These are phyloP conservation scores for Plasmopara halstedii DNA, from an alignment of 352 stramenopile genomes.

Conservation along the genomic window DNA sequence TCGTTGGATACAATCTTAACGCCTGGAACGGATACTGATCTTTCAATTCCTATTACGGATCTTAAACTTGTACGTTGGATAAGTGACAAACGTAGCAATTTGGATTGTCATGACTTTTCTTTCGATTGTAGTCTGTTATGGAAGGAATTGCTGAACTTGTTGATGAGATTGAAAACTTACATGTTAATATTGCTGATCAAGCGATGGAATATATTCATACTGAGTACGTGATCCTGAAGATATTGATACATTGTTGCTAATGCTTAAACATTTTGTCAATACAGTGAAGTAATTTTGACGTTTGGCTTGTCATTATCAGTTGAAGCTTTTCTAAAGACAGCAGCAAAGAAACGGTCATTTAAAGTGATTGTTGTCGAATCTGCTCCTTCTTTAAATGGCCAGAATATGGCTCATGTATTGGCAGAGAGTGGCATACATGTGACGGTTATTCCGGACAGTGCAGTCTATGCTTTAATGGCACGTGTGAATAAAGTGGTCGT, in stretches of 20 bases:
- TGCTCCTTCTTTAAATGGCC: conserved; percentile 88
- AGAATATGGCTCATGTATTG: conserved; percentile 84
- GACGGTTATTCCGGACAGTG: conserved; percentile 95
- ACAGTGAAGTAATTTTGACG: conserved; percentile 93
- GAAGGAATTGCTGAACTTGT: conserved; percentile 93
- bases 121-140: conserved; percentile 80
- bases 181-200: conserved; percentile 95
- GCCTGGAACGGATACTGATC: conserved; percentile 69
- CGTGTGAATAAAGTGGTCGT: conserved; percentile 97
- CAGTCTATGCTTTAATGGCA: conserved; percentile 97
- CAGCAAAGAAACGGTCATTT: conserved; percentile 90
- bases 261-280: neutral
- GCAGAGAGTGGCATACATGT: conserved; percentile 88
- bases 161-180: conserved; percentile 92
- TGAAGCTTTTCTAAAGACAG: conserved; percentile 85
- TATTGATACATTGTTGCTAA: neutral
- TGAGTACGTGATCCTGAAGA: conserved; percentile 41
- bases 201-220: conserved; percentile 95
- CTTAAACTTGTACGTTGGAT: conserved; percentile 62
- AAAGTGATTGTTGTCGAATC: conserved; percentile 94
- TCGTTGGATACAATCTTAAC: conserved; percentile 79
- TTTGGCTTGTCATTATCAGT: conserved; percentile 90
- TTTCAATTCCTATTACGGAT: conserved; percentile 76
- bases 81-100: neutral
- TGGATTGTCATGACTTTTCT: too few species aligned